Evolutionary conservation across 352 stramenopile species (phyloP), one percentile per base, ranked within the genome.

Genomic region (Globisporangium lucens): DNA sequence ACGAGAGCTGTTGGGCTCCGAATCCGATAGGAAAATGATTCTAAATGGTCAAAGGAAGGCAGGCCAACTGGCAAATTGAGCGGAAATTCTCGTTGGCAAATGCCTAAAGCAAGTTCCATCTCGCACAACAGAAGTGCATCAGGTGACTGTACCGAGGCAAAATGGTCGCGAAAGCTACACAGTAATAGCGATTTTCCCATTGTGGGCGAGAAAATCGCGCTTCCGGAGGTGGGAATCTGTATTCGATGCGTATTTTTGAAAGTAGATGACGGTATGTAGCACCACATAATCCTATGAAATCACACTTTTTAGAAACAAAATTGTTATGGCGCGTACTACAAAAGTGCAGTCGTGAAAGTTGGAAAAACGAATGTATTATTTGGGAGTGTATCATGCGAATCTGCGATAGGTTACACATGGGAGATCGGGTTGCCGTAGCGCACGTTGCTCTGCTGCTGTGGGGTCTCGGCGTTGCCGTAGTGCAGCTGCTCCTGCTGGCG

Each of bases 341-440:
- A 47, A 47, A 47, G 10, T 47, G 41, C 15, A 20, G 41, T n/a
- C 41, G n/a, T 2, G 4, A 47, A n/a, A n/a, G 41, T 3, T 49
- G 15, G 15, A 6, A 49, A 47, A 15, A 46, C 20, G 38, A 1
- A 6, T 49, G 41, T 49, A 49, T 49, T 49, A 7, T 20, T 38
- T 9, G 41, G 15, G 41, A n/a, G 4, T 59, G 1, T 60, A 27
- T 46, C 7, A 43, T 6, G 56, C 22, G 36, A 66, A 20, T 8
- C 24, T 33, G 5, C 22, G 7, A 38, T 24, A n/a, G 17, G 52
- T 2, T 67, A 69, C 41, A 64, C 64, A 17, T 69, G 64, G 4
- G 64, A 63, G 43, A 69, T 56, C 12, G 64, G 64, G 56, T 69
- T 69, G 13, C 64, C 64, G 27, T 69, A 64, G 10, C 46, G 64